Evolutionary conservation across 2,329 filamentous ascomycete genomes (phyloP).

Genomic region (Fusarium verticillioides): DNA sequence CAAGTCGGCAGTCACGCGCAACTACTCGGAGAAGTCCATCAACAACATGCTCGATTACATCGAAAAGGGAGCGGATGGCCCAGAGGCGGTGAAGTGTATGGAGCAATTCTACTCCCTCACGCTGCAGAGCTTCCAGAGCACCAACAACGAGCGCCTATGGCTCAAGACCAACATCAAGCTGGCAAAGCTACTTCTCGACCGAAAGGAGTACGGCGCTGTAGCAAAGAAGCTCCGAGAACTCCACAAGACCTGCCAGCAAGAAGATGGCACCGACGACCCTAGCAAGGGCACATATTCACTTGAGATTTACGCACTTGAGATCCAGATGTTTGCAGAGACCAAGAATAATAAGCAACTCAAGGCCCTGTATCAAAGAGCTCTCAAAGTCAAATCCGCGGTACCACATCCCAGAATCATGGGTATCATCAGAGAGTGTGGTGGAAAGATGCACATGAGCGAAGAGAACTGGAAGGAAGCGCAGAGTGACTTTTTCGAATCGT

Average conservation of each 20-base stretch:
- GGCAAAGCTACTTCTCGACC: conserved; percentile 88
- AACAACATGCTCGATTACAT: conserved; percentile 99
- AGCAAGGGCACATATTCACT: conserved; percentile 96
- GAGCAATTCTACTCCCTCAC: conserved; percentile 96
- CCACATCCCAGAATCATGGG: conserved; percentile 99
- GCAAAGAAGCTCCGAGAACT: conserved; percentile 87
- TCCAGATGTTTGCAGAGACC: conserved; percentile 97
- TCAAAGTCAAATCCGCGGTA: conserved; percentile 94
- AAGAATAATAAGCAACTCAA: conserved; percentile 98
- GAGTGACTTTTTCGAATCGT: conserved; percentile 98
- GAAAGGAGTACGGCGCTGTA: conserved; percentile 85
- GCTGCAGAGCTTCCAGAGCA: conserved; percentile 93
- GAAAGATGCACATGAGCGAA: conserved; percentile 99
- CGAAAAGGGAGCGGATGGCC: conserved; percentile 82
- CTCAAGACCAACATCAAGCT: conserved; percentile 99
- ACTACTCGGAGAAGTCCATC: conserved; percentile 99
- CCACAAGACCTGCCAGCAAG: conserved; percentile 86
- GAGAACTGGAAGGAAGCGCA: conserved; percentile 99
- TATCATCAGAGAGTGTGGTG: conserved; percentile 97
- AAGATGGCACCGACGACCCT: conserved; percentile 89
- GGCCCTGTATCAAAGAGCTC: conserved; percentile 87
- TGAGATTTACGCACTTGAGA: conserved; percentile 96
- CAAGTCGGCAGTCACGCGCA: conserved; percentile 94
- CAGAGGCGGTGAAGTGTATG: conserved; percentile 81
- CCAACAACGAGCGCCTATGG: conserved; percentile 97